Base-by-base conservation (phyloP, 495 filamentous ascomycete genomes). In the Penicillium cinerascens region DNA sequence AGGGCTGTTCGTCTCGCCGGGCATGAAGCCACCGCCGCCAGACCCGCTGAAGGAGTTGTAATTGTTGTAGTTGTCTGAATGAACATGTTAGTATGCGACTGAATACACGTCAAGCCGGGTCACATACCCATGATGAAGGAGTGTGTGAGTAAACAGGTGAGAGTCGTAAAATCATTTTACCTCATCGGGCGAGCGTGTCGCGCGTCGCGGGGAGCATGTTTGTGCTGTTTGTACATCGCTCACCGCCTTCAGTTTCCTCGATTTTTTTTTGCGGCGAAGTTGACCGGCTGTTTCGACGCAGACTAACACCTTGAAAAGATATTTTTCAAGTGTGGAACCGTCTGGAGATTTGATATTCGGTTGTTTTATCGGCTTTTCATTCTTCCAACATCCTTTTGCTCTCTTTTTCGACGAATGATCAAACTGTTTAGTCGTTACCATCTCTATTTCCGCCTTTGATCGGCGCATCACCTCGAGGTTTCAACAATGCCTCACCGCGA, bases 1-100 rank as follows among this genome's bases (percentile, higher is more conserved):
- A 44, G 76, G 77, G 46, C 72, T 77, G 59, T 68, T 79, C 43
- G 60, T 75, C 50, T 78, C 75, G 22, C 75, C 75, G 9, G 71
- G 62, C 71, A 88, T 78, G 62, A 88, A 89, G 22, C 87, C 87
- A 33, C 86, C 86, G 18, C 84, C 84, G 33, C 75, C 78, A 47
- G 74, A 77, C 43, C 78, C 80, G n/a, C n/a, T n/a, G n/a, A n/a
- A n/a, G n/a, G n/a, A n/a, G n/a, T n/a, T n/a, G 59, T 81, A 86
- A n/a, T 80, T 79, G 36, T 72, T 71, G 65, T 83, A 85, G 47
- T 71, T 65, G 56, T 73, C 70, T 73, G 35, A 4, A 21, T 16
- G 0, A 29, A 16, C 16, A 33, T 36, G 42, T 58, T 41, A 61
- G 52, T 44, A 25, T 33, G n/a, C 3, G 23, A 15, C 3, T 1